These are phyloP conservation scores for Nannizziopsis arthrosporioides DNA, from an alignment of 2,329 filamentous ascomycete genomes.

Conservation along the genomic window DNA sequence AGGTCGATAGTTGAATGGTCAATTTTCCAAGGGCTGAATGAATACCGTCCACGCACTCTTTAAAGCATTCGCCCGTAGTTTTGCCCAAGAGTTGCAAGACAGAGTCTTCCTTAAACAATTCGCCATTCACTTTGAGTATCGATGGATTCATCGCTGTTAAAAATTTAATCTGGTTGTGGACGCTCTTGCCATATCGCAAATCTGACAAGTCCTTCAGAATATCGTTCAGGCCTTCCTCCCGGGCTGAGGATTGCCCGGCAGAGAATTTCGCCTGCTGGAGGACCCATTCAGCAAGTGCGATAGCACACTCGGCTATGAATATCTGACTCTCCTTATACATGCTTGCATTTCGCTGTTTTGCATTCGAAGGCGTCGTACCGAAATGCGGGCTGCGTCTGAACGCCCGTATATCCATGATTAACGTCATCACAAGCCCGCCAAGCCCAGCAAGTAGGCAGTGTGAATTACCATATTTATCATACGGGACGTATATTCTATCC, in stretches of 20 bases:
- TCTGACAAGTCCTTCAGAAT: slow-evolving; percentile 24
- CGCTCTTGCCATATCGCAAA: slow-evolving; percentile 21
- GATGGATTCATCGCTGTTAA: slow-evolving; percentile 26
- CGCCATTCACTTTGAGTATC: slow-evolving; percentile 25
- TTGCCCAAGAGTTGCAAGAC: slow-evolving; percentile 23
- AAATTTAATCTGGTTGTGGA: slow-evolving; percentile 17
- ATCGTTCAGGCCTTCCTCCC: slow-evolving; percentile 21
- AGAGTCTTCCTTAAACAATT: slow-evolving; percentile 26
- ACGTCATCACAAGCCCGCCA: slow-evolving; percentile 33
- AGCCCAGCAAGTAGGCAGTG: slow-evolving; percentile 31
- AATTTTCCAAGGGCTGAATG: slow-evolving; percentile 17
- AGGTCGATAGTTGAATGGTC: slow-evolving; percentile 9
- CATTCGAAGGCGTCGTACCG: slow-evolving; percentile 23
- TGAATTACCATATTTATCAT: slow-evolving; percentile 25
- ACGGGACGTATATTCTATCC: slow-evolving; percentile 22
- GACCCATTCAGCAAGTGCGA: slow-evolving; percentile 31
- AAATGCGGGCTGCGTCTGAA: slow-evolving; percentile 23
- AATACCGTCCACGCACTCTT: slow-evolving; percentile 20
- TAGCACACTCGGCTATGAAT: slow-evolving; percentile 29
- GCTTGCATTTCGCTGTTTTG: slow-evolving; percentile 33
- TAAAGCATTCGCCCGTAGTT: slow-evolving; percentile 20
- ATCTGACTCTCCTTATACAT: slow-evolving; percentile 34
- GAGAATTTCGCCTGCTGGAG: slow-evolving; percentile 26
- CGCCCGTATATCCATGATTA: slow-evolving; percentile 29
- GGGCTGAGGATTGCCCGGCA: slow-evolving; percentile 19